Conservation (phyloP, 163 green algal species). For the Scenedesmus sp. region DNA sequence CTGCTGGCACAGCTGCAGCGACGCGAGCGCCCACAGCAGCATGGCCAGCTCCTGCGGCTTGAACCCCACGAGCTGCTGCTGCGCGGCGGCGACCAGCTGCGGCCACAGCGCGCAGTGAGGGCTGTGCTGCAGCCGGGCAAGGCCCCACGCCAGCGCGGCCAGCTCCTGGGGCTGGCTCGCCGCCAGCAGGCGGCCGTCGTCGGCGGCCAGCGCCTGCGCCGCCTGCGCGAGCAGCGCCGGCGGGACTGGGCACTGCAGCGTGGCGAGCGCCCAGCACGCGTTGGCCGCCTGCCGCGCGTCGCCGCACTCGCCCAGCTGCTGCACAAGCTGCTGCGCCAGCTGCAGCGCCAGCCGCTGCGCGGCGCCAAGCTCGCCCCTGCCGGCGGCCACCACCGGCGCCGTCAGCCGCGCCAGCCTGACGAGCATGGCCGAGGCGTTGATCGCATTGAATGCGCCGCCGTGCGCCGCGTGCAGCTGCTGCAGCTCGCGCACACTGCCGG, state of each 20-base stretch:
- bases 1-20: constrained; percentile 21
- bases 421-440: constrained; percentile 34
- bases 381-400: neutral
- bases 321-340: constrained; percentile 22
- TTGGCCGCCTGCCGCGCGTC: constrained; percentile 44
- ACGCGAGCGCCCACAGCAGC: constrained; percentile 39
- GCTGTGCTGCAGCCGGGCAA: constrained; percentile 34
- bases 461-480: constrained; percentile 26
- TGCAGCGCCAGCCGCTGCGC: constrained; percentile 1
- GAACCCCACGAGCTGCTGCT: constrained; percentile 11
- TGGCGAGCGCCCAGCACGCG: constrained; percentile 40
- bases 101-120: neutral
- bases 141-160: constrained; percentile 53
- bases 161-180: constrained; percentile 43
- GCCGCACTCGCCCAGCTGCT: neutral
- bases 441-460: constrained; percentile 11
- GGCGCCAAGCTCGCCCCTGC: neutral
- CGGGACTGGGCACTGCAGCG: neutral
- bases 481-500: neutral
- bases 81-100: neutral
- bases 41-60: constrained; percentile 44
- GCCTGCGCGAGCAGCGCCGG: neutral
- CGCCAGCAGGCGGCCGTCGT: neutral
- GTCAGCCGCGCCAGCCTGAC: neutral
- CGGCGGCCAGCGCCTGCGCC: constrained; percentile 3